phyloP scores from a whole-genome alignment of 371 early-diverging fungal genomes.

The Syncephalastrum racemosum region DNA sequence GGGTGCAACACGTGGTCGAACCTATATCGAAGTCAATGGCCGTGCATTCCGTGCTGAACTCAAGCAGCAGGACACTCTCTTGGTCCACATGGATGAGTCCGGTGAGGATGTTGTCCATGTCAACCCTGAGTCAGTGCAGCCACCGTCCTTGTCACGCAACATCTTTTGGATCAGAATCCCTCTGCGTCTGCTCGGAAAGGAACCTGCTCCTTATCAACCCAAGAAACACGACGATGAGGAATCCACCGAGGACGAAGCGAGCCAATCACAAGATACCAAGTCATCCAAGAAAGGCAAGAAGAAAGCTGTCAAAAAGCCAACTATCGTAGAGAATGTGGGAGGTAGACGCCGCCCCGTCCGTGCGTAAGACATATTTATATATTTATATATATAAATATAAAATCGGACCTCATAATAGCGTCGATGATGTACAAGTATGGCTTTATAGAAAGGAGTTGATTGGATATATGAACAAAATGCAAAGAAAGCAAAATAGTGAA shows the following conservation, averaged over 20 bases:
- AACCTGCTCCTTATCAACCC: slow-evolving; percentile 6
- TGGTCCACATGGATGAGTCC: slow-evolving; percentile 38
- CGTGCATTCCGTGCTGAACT: slow-evolving; percentile 45
- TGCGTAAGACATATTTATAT: neutral
- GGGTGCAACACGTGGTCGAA: slow-evolving; percentile 43
- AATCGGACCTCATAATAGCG: too few relatives aligned
- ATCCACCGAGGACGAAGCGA: slow-evolving; percentile 14
- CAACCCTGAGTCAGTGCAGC: slow-evolving; percentile 34
- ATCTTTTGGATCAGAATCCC: slow-evolving; percentile 36
- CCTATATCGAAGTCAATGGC: slow-evolving; percentile 34
- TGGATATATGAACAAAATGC: neutral
- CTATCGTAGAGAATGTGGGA: too few relatives aligned
- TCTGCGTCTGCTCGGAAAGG: slow-evolving; percentile 15
- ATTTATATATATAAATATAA: too few relatives aligned
- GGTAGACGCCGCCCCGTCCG: slow-evolving; percentile 2
- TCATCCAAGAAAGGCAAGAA: slow-evolving; percentile 1
- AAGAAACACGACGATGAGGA: slow-evolving; percentile 13
- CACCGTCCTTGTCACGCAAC: slow-evolving; percentile 20
- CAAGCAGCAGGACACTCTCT: slow-evolving; percentile 36
- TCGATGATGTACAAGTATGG: neutral
- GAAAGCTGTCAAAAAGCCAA: neutral
- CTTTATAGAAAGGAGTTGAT: neutral
- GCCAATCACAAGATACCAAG: slow-evolving; percentile 3
- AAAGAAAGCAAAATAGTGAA: neutral
- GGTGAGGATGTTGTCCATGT: slow-evolving; percentile 34